These are phyloP conservation scores for Boletus bicolor DNA, from an alignment of 768 basidiomycete genomes.

Conservation along the genomic window DNA sequence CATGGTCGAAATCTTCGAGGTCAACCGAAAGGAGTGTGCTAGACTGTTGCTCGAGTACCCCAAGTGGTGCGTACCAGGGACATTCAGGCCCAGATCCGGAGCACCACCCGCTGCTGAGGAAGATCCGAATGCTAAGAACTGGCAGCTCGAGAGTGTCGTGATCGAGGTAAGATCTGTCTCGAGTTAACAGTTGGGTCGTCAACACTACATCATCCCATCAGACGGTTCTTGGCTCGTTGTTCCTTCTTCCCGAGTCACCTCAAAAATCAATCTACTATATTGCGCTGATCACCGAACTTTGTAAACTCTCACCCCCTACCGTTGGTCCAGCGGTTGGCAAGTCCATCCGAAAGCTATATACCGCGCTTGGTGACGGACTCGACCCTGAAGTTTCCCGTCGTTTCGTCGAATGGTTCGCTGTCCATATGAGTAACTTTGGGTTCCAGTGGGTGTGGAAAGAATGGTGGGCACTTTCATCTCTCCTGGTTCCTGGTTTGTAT, in stretches of 20 bases:
- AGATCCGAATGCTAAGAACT: slow-evolving; percentile 57
- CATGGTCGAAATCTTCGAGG: slow-evolving; percentile 84
- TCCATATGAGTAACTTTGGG: slow-evolving; percentile 96
- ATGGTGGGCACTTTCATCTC: slow-evolving; percentile 55
- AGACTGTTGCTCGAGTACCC: slow-evolving; percentile 81
- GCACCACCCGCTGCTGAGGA: slow-evolving; percentile 49
- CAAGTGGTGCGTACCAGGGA: slow-evolving; percentile 77
- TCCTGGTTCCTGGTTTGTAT: background rate
- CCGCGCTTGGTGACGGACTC: slow-evolving; percentile 73
- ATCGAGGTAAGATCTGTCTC: slow-evolving; percentile 59
- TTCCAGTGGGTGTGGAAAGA: slow-evolving; percentile 99
- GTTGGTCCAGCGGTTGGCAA: slow-evolving; percentile 97
- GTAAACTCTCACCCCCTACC: slow-evolving; percentile 88
- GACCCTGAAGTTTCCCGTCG: slow-evolving; percentile 81
- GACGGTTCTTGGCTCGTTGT: slow-evolving; percentile 69
- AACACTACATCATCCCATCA: slow-evolving; percentile 28
- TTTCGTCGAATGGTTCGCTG: slow-evolving; percentile 92
- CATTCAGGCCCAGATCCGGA: slow-evolving; percentile 78
- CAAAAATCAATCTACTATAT: slow-evolving; percentile 85
- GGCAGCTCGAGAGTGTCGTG: slow-evolving; percentile 86
- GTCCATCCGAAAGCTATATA: slow-evolving; percentile 85
- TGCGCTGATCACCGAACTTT: slow-evolving; percentile 86
- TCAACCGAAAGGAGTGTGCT: slow-evolving; percentile 95
- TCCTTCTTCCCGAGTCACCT: slow-evolving; percentile 73
- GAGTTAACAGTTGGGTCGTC: background rate